Evolutionary conservation across 2,329 filamentous ascomycete genomes (phyloP).

Genomic region (Fusarium napiforme): DNA sequence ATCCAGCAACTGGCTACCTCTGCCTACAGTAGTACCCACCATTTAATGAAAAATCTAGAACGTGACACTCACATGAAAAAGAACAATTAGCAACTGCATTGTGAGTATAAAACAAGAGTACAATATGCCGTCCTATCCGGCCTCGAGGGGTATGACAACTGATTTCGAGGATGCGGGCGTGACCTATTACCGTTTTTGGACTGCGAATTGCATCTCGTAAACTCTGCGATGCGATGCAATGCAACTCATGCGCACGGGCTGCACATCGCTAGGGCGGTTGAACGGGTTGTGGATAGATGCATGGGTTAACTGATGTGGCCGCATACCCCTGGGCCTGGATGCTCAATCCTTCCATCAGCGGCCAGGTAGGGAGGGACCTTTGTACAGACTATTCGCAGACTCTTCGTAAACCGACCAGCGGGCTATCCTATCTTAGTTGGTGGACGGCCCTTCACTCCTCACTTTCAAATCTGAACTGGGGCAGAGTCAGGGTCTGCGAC

Average conservation of each 20-base stretch:
- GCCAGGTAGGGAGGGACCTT: constrained; percentile 12
- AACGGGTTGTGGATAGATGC: constrained; percentile 20
- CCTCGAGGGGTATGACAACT: background rate
- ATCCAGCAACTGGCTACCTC: background rate
- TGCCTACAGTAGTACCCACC: background rate
- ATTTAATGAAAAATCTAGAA: constrained; percentile 4
- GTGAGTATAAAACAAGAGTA: background rate
- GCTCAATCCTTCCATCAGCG: background rate
- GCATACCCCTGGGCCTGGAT: constrained; percentile 12
- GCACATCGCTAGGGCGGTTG: constrained; percentile 4
- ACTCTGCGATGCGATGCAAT: background rate
- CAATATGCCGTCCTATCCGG: constrained; percentile 10
- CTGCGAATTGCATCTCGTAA: constrained; percentile 11
- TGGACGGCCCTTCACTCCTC: background rate
- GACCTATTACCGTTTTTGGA: constrained; percentile 27
- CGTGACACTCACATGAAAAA: background rate
- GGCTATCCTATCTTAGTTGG: background rate
- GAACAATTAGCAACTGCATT: background rate
- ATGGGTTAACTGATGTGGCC: background rate
- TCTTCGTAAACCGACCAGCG: background rate
- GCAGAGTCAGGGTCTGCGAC: constrained; percentile 16
- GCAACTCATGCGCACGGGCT: constrained; percentile 6
- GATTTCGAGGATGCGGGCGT: constrained; percentile 15
- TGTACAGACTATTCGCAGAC: constrained; percentile 1
- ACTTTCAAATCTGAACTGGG: background rate